Evolutionary conservation across 2,329 filamentous ascomycete species (phyloP), one percentile per base, ranked within the genome.

Genomic region (Hyphodiscus sp.): DNA sequence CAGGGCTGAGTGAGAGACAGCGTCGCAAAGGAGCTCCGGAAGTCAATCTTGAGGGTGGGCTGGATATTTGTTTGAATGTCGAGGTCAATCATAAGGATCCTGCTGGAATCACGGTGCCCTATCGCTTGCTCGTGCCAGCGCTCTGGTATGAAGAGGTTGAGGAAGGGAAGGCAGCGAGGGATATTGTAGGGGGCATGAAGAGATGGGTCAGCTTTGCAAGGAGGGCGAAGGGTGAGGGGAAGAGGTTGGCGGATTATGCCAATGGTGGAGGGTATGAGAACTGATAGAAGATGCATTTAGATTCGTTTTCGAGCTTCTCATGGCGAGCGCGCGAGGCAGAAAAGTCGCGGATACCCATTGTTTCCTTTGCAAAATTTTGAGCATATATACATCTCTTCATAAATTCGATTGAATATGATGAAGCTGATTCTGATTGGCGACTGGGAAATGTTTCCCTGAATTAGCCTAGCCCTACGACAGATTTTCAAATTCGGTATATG

Each of bases 61-160:
- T 99, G 10, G 91, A 96, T 60, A 85, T 99, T 38, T 87, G 83
- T 49, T 72, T 99, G 44, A 96, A 96, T 63, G 83, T 96, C 58
- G 94, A 99, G 71, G 83, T 96, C 57, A 91, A 86, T 63, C 81
- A 88, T 45, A 83, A 82, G 58, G 91, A 99, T 63, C 92, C 94
- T 0, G 80, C 87, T 0, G 95, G 94, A 15, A 90, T 89, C 59
- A 99, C 94, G 0, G 81, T 83, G 49, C 89, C 91, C 9, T 99
- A 99, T 69, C 79, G 90, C 41, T 73, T 99, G 5, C 78, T 97
- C 1, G 85, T 99, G 5, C 94, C 95, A 11, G 82, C 83, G 50
- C 73, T 99, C 49, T 79, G 77, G 70, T 85, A 84, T 52, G 61
- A 67, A 19, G 64, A 66, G 41, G 52, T 45, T 45, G 41, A 50